Evolutionary conservation across 345 rosid species (phyloP), one percentile per base, ranked within the genome.

Genomic region (Atalantia buxifolia): DNA sequence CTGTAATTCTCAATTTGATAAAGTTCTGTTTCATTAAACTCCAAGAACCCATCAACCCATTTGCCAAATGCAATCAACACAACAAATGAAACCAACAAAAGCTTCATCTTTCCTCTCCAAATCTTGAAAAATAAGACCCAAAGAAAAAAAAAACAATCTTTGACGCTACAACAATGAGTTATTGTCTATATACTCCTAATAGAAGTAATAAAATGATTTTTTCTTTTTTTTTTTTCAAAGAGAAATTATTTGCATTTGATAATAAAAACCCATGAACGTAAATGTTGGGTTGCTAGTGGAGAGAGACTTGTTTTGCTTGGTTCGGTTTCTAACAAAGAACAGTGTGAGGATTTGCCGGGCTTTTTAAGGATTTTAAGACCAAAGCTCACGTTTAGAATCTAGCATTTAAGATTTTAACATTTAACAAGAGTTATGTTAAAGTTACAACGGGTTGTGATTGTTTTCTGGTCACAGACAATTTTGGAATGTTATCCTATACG

Each of bases 11-110:
- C 92, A 72, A 89, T 77, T 81, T 82, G 80, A 76, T 85, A 83
- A 61, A 89, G 28, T 61, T 89, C 92, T 13, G 93, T 89, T 61
- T 83, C 95, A 82, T 93, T 90, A 64, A 89, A 83, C 76, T 84
- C 88, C 48, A 85, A 69, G 67, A 84, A 83, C 56, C 83, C 92
- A 77, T 84, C 71, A 38, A 86, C 88, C 83, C 82, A 76, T 61
- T 79, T 74, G 72, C 83, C 77, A 19, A 82, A 81, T 71, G 76
- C 71, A 57, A 76, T 64, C 50, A 75, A 85, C 25, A 78, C 48
- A 33, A 75, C 85, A 67, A 82, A 35, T 73, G 59, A 84, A 72
- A 83, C 81, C 81, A 86, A 78, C 65, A 82, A 66, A 77, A 83
- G 71, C 83, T 84, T 89, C 90, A 81, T 75, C 83, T 79, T 78